A percentile compares a stretch with the other conserved stretches of the same genome.
phyloP scores from a whole-genome alignment of 225 moss, liverwort and hornwort genomes.

The Antitrichia curtipendula region DNA sequence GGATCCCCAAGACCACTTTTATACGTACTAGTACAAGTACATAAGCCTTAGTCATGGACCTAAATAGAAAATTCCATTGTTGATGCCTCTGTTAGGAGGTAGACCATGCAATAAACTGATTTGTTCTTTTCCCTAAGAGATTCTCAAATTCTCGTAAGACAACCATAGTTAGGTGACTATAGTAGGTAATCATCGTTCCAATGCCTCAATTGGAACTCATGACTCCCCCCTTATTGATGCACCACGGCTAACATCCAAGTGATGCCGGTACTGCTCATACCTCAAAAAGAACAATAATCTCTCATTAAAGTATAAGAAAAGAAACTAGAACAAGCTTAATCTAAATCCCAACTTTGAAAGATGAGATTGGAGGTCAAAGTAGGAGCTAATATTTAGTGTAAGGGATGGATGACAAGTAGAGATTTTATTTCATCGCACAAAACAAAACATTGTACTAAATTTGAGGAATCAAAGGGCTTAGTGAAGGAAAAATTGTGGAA shows the following conservation, averaged over 20 bases:
- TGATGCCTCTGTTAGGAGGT: not conserved
- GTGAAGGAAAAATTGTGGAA: accelerated
- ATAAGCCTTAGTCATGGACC: not conserved
- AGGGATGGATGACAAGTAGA: accelerated
- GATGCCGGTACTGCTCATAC: not conserved
- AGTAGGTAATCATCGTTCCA: accelerated
- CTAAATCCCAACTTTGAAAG: not conserved
- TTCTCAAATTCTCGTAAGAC: accelerated
- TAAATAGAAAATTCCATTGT: not conserved
- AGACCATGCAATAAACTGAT: accelerated
- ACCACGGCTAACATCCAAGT: not conserved
- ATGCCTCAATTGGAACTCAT: accelerated
- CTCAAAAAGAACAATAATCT: not conserved
- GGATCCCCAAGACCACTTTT: too few species aligned
- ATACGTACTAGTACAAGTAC: accelerated
- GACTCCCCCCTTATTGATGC: accelerated
- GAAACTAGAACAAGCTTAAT: not conserved
- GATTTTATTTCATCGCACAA: not conserved
- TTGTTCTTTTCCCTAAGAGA: accelerated
- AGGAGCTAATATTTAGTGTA: accelerated
- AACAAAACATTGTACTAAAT: not conserved
- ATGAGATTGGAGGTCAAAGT: not conserved
- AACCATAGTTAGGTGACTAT: not conserved
- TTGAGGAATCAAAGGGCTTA: not conserved
- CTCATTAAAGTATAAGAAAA: not conserved